phyloP scores from a whole-genome alignment of 2,329 filamentous ascomycete species.

The Colletotrichum tropicicola region DNA sequence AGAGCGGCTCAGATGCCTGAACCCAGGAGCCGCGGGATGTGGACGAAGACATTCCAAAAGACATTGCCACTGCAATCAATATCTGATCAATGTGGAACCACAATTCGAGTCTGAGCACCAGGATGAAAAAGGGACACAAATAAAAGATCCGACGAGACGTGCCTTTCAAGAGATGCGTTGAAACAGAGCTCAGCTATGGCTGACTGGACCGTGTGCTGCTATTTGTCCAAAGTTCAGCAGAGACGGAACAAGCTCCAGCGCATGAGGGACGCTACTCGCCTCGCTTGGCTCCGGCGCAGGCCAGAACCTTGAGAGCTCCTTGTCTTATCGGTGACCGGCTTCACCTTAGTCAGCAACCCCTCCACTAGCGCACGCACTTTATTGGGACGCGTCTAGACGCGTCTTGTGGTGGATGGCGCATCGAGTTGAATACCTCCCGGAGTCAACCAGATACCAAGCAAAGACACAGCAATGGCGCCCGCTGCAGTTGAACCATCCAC shows the following conservation, averaged over 20 bases:
- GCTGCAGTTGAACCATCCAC: conserved; percentile 8
- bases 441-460: neutral
- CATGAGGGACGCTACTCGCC: conserved; percentile 10
- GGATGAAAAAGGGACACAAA: neutral
- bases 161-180: conserved; percentile 12
- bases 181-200: conserved; percentile 24
- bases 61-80: neutral
- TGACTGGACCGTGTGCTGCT: neutral
- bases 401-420: neutral
- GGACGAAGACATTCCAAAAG: neutral
- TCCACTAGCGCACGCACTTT: conserved; percentile 9
- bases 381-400: conserved; percentile 23
- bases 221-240: conserved; percentile 18
- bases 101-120: neutral
- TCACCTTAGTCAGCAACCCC: conserved; percentile 19
- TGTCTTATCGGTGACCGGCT: neutral
- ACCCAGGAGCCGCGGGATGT: neutral
- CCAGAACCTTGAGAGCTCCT: conserved; percentile 1
- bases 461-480: conserved; percentile 8
- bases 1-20: neutral
- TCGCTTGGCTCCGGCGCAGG: conserved; percentile 2
- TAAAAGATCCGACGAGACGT: conserved; percentile 13
- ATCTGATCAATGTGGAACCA: neutral
- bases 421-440: neutral
- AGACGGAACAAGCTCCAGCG: conserved; percentile 19